These are phyloP conservation scores for Suhomyces vadensis DNA, from an alignment of 805 yeast genomes.

Conservation along the genomic window DNA sequence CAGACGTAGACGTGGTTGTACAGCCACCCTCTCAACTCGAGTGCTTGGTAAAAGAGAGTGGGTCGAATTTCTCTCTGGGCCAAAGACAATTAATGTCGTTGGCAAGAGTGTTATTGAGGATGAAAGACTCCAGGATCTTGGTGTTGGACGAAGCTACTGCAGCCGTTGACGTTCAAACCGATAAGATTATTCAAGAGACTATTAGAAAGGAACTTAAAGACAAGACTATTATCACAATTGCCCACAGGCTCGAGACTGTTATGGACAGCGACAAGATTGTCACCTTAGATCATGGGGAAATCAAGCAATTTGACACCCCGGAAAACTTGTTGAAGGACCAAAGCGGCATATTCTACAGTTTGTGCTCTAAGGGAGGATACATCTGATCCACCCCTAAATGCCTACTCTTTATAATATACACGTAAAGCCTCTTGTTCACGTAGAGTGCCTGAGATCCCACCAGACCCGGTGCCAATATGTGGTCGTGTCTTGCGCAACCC, in stretches of 20 bases:
- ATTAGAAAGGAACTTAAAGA: constrained; percentile 71
- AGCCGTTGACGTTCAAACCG: constrained; percentile 88
- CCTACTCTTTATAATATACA: no score
- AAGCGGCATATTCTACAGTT: constrained; percentile 49
- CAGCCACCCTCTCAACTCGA: constrained; percentile 22
- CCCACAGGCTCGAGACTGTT: constrained; percentile 86
- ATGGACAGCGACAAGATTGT: constrained; percentile 80
- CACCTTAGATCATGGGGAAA: constrained; percentile 70
- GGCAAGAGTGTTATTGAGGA: constrained; percentile 71
- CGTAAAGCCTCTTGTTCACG: no score
- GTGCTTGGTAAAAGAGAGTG: constrained; percentile 60
- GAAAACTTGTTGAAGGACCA: constrained; percentile 43
- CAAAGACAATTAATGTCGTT: constrained; percentile 85
- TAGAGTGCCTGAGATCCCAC: no score
- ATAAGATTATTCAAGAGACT: constrained; percentile 75
- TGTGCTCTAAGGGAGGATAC: constrained; percentile 49
- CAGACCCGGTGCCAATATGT: no score
- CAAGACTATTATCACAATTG: constrained; percentile 84
- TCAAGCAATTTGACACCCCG: constrained; percentile 79
- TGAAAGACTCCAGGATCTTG: constrained; percentile 25
- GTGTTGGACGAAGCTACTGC: constrained; percentile 48
- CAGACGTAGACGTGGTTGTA: no score
- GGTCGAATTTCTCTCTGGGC: constrained; percentile 82
- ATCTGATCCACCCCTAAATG: no score
- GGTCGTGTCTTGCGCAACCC: constrained; percentile 9